A percentile compares a stretch with the other conserved stretches of the same genome.
phyloP scores from a whole-genome alignment of 768 basidiomycete genomes.

The Antrodiella citrinella region DNA sequence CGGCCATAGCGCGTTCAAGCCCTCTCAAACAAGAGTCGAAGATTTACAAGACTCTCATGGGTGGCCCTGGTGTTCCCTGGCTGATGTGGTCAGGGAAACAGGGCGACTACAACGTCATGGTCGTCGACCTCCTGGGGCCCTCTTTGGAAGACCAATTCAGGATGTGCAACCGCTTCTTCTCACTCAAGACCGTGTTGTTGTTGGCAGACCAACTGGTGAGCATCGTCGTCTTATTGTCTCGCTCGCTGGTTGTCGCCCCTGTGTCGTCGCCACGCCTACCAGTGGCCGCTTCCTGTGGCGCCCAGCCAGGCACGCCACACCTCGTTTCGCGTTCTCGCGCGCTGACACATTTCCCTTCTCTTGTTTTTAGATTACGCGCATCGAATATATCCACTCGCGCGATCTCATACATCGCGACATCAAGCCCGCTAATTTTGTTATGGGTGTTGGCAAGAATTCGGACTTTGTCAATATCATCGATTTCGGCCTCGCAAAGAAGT shows the following conservation, averaged over 20 bases:
- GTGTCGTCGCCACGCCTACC: background rate
- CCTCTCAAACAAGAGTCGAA: slow-evolving; percentile 85
- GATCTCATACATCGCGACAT: slow-evolving; percentile 95
- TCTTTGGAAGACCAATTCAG: slow-evolving; percentile 83
- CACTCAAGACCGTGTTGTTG: slow-evolving; percentile 88
- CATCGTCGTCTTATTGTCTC: slow-evolving; percentile 6
- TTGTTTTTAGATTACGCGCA: slow-evolving; percentile 70
- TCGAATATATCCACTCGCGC: slow-evolving; percentile 94
- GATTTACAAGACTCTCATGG: slow-evolving; percentile 88
- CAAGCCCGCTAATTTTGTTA: slow-evolving; percentile 98
- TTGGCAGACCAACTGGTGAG: slow-evolving; percentile 92
- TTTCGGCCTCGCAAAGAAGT: slow-evolving; percentile 80
- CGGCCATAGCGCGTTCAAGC: slow-evolving; percentile 37
- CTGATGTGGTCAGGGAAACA: slow-evolving; percentile 89
- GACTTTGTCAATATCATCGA: slow-evolving; percentile 87
- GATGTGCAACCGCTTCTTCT: slow-evolving; percentile 86
- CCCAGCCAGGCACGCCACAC: background rate
- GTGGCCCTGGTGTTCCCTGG: slow-evolving; percentile 84
- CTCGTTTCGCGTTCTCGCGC: background rate
- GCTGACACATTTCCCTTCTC: slow-evolving; percentile 12
- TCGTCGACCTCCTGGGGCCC: slow-evolving; percentile 93
- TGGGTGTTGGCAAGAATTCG: slow-evolving; percentile 69
- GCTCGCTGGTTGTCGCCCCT: background rate
- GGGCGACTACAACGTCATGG: slow-evolving; percentile 95
- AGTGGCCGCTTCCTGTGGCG: background rate